Base-by-base conservation (phyloP, 805 yeast genomes). In the Millerozyma miso region DNA sequence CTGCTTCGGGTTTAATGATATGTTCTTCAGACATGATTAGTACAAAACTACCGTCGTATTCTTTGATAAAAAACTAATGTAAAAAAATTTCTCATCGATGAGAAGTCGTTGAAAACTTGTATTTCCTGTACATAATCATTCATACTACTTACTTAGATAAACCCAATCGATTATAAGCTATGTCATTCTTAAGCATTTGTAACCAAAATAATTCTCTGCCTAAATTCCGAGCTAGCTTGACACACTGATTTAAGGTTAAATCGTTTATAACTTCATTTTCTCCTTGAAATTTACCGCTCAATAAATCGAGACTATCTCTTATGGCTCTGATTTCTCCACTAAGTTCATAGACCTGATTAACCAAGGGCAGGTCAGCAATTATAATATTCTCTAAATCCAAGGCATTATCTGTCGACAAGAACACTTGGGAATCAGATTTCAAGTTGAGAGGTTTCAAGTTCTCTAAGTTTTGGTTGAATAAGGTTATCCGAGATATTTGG, bases 1-100 rank as follows among this genome's bases (percentile, higher is more conserved):
- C 77, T 53, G 76, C 73, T 65, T 88, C 95, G 47, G 98, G 98
- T 77, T 88, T 88, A 71, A 90, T 90, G 67, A 84, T 76, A 62
- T 71, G 82, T 58, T 83, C 88, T 57, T 77, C 81, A 47, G 84
- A 74, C 86, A 81, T 81, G 44, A 43, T 50, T 31, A 29, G 32
- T 36, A 23, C 29, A 23, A 23, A 23, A 23, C 6, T 23, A 23
- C 29, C 29, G 6, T 23, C 10, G 10, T 23, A 23, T 23, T 23
- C 10, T 23, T 23, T 23, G 29, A 7, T 10, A 23, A 23, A 23
- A 23, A 23, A 23, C 29, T 23, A 23, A 10, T 10, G 6, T 23
- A 23, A 23, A 23, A 23, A 23, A 23, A 23, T 49, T 37, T 29
- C 31, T 19, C 19, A 4, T 19, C 17, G 39, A 18, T 29, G 19